These are phyloP conservation scores for Pisolithus orientalis DNA, from an alignment of 768 basidiomycete species.

Conservation along the genomic window DNA sequence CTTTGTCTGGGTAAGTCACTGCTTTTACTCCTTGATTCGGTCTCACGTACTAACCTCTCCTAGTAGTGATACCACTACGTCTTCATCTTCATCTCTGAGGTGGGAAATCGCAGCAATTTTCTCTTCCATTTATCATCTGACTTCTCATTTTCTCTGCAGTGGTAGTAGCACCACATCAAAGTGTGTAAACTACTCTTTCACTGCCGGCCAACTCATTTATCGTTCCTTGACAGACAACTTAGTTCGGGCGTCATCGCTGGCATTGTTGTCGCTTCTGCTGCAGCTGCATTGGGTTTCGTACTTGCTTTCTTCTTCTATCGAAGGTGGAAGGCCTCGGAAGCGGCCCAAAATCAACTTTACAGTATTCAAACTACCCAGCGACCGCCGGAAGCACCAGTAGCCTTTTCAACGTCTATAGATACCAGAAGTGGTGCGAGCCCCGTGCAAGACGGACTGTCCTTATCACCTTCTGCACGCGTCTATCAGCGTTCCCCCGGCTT, in stretches of 20 bases:
- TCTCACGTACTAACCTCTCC: no score
- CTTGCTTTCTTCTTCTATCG: conserved; percentile 21
- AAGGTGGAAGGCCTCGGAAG: conserved; percentile 21
- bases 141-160: neutral
- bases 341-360: conserved; percentile 9
- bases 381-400: conserved; percentile 2
- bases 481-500: no score
- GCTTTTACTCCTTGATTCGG: no score
- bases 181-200: conserved; percentile 6
- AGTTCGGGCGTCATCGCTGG: conserved; percentile 20
- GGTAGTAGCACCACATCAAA: neutral
- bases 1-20: no score
- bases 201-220: neutral
- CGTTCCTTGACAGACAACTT: conserved; percentile 6
- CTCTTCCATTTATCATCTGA: no score
- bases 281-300: conserved; percentile 8
- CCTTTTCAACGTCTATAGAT: conserved; percentile 16
- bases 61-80: no score
- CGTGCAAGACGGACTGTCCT: conserved; percentile 2
- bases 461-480: no score
- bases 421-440: conserved; percentile 10
- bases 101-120: no score
- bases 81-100: no score
- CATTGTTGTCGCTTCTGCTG: conserved; percentile 10
- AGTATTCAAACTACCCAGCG: conserved; percentile 7